Evolutionary conservation across 1,139 yeast species (phyloP).

Genomic region (Entelexis sorbosivorans): DNA sequence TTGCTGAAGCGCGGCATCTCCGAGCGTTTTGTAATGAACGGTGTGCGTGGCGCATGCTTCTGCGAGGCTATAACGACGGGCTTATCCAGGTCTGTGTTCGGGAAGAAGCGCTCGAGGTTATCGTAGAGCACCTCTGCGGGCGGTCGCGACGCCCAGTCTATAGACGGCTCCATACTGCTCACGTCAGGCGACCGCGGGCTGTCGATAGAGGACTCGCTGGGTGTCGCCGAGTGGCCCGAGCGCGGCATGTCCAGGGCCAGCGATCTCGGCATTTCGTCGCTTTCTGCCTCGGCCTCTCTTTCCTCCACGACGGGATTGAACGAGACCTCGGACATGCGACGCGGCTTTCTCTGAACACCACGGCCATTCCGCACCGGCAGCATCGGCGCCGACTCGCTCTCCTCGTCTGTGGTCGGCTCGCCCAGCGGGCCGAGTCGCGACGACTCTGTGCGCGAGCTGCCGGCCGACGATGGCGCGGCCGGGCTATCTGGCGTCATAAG

Average conservation of each 20-base stretch:
- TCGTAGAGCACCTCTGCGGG: constrained; percentile 90
- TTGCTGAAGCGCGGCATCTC: not conserved
- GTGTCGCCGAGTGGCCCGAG: constrained; percentile 8
- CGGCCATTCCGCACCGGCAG: not conserved
- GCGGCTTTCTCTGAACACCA: not conserved
- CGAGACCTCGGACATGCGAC: constrained; percentile 3
- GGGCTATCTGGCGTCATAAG: not conserved
- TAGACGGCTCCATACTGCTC: constrained; percentile 15
- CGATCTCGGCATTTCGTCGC: not conserved
- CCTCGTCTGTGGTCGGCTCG: constrained; percentile 1
- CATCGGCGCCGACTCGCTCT: constrained; percentile 2
- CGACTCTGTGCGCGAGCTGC: not conserved
- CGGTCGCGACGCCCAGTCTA: constrained; percentile 59
- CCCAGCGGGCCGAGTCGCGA: not conserved
- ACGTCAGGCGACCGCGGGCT: constrained; percentile 17
- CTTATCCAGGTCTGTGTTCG: constrained; percentile 81
- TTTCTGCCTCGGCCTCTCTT: not conserved
- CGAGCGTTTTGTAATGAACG: not conserved
- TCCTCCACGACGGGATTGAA: constrained; percentile 1
- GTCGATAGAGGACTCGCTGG: constrained; percentile 15
- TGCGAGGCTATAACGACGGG: constrained; percentile 46
- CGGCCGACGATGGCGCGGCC: not conserved
- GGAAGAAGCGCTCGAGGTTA: constrained; percentile 84
- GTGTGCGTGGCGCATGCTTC: not conserved
- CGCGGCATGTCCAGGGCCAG: not conserved